Evolutionary conservation across 2,329 filamentous ascomycete genomes (phyloP), one percentile per base, ranked within the genome.

Genomic region (Fusarium sambucinum): DNA sequence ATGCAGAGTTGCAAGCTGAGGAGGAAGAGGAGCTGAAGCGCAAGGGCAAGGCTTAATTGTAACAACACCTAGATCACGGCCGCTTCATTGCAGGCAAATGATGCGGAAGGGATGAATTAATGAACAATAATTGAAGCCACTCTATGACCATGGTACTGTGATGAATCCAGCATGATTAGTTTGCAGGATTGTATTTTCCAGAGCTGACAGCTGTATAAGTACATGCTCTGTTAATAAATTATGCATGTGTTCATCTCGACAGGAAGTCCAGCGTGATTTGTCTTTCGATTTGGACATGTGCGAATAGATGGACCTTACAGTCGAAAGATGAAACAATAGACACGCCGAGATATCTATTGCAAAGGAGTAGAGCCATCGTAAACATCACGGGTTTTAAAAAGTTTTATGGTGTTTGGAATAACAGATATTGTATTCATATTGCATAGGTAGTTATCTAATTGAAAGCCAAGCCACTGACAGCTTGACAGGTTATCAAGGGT

Each of bases 1-100:
- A 94, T 77, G 86, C 91, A 59, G 77, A 91, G 78, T 70, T 94
- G 46, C 82, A 86, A 74, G 86, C 87, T 6, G 91, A 93, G 73
- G 91, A 94, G 61, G 86, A 91, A 74, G 87, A 85, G 69, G 80
- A 85, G 55, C 74, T 93, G 64, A 85, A 82, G 80, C 85, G 83
- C 77, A 92, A 92, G 84, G 74, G 75, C 29, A 78, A 78, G 63
- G 75, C 71, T 42, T 78, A 73, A 45, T 41, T 47, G 30, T 37
- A 63, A 51, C 25, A 59, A 54, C 32, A 58, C 4, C 25, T 45
- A 29, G 10, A 56, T 54, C 47, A 70, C 38, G 29, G 46, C 45
- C 47, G 33, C 19, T 27, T 57, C 32, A 35, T 48, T 50, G 58
- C 48, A 47, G 55, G 55, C 30, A 55, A 47, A 54, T 54, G 44